Conservation (phyloP, 2,329 filamentous ascomycete genomes). For the Penicillium sp. region DNA sequence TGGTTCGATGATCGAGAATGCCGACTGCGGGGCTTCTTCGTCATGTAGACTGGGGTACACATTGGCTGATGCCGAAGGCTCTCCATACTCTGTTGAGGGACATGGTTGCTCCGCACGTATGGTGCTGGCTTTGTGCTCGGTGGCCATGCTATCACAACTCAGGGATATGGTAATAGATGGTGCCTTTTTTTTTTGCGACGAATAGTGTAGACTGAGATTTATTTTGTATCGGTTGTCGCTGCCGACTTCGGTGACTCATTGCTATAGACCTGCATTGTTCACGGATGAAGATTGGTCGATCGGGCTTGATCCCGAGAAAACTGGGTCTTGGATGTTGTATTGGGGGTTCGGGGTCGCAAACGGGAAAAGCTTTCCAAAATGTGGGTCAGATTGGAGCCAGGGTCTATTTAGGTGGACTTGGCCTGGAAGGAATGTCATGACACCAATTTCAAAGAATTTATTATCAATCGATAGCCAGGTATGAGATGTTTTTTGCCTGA, state of each 20-base stretch:
- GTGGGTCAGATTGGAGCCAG: background rate
- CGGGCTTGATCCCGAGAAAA: background rate
- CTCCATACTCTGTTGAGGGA: background rate
- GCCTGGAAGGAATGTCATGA: background rate
- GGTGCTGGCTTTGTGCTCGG: background rate
- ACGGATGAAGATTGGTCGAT: background rate
- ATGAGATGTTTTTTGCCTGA: no score
- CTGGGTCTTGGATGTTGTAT: background rate
- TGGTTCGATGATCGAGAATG: conserved; percentile 20
- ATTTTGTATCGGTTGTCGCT: background rate
- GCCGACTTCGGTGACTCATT: conserved; percentile 4
- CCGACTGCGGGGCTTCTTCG: conserved; percentile 16
- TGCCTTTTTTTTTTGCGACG: background rate
- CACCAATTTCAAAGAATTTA: background rate
- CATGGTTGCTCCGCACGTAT: background rate
- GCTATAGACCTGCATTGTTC: background rate
- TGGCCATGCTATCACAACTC: background rate
- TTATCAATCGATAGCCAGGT: background rate
- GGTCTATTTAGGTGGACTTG: background rate
- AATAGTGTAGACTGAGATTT: background rate
- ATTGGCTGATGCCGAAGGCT: background rate
- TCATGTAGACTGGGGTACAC: conserved; percentile 7
- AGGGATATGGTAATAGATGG: background rate
- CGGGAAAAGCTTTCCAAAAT: background rate
- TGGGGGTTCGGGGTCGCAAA: background rate